Evolutionary conservation across 768 basidiomycete genomes (phyloP), one percentile per base, ranked within the genome.

Genomic region (Coprinopsis marcescibilis): DNA sequence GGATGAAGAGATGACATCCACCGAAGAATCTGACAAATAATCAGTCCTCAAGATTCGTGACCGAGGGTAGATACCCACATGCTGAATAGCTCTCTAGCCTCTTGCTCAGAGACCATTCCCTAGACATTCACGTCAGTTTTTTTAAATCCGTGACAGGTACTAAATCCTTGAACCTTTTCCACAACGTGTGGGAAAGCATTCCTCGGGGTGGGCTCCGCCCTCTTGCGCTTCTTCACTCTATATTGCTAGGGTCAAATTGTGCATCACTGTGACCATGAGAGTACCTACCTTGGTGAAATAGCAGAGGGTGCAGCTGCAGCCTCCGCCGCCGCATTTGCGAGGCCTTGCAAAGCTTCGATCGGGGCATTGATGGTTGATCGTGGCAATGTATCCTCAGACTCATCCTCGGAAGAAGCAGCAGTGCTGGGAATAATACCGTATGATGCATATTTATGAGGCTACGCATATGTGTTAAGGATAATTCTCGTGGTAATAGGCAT

Each of bases 1-100:
- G 93, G 55, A 96, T 91, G 73, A 96, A 97, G 62, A 93, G 77
- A 70, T 96, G 89, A 68, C 92, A 96, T 40, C 93, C 93, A 48
- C 88, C 84, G 71, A 95, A 95, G 75, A 95, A 97, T 60, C 89
- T 92, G 71, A 51, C n/a, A n/a, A 60, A 60, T 55, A 60, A 65
- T 20, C 11, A 61, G 55, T n/a, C n/a, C n/a, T n/a, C n/a, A n/a
- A n/a, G n/a, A n/a, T n/a, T n/a, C n/a, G n/a, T n/a, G 60, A 61
- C 62, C 63, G 63, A 56, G 57, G 54, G 60, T 55, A 55, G 53
- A 57, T 56, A 35, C 48, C 78, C 67, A 91, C 86, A 94, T 91
- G 69, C 91, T 85, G 71, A 86, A 93, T 45, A 96, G 75, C 63
- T 92, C 89, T 57, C 89, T 78, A 46, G 90, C 93, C 67, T 95